phyloP scores from a whole-genome alignment of 1,284 basidiomycete species.

The Rhodotorula sp. region DNA sequence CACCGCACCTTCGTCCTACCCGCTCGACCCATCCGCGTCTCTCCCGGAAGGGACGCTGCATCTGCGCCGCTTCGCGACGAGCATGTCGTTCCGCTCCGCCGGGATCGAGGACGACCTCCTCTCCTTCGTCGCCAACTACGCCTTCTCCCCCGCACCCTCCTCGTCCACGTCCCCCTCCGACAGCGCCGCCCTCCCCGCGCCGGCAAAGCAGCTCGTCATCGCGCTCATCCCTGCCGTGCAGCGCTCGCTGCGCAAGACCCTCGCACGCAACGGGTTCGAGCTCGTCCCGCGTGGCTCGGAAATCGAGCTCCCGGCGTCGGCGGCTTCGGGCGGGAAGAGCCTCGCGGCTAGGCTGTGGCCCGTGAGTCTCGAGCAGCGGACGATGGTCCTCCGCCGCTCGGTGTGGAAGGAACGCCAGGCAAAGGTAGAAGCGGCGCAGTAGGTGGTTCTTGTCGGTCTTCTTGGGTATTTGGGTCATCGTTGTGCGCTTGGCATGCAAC shows the following conservation, averaged over 20 bases:
- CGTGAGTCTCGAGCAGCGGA: conserved; percentile 20
- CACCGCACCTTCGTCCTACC: conserved; percentile 10
- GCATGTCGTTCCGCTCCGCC: conserved; percentile 37
- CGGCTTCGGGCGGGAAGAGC: background rate
- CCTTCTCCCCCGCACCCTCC: conserved; percentile 8
- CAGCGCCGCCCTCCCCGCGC: background rate
- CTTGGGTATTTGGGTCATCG: too few species aligned
- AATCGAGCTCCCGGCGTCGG: conserved; percentile 19
- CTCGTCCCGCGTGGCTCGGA: conserved; percentile 19
- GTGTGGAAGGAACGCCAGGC: conserved; percentile 18
- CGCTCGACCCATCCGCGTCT: conserved; percentile 20
- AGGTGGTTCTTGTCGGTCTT: background rate
- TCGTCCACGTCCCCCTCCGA: background rate
- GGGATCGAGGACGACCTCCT: conserved; percentile 42
- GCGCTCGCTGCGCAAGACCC: background rate
- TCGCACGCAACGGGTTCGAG: conserved; percentile 27
- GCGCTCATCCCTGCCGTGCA: conserved; percentile 29
- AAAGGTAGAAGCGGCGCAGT: background rate
- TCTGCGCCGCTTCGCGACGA: conserved; percentile 38
- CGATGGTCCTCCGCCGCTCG: conserved; percentile 24
- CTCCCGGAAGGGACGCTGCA: conserved; percentile 31
- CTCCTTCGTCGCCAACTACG: conserved; percentile 17
- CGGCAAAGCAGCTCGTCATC: conserved; percentile 27
- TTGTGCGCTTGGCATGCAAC: too few species aligned
- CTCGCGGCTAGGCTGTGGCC: conserved; percentile 31